Conservation (phyloP, 306 rosid species). For the Lathyrus tuberosus region DNA sequence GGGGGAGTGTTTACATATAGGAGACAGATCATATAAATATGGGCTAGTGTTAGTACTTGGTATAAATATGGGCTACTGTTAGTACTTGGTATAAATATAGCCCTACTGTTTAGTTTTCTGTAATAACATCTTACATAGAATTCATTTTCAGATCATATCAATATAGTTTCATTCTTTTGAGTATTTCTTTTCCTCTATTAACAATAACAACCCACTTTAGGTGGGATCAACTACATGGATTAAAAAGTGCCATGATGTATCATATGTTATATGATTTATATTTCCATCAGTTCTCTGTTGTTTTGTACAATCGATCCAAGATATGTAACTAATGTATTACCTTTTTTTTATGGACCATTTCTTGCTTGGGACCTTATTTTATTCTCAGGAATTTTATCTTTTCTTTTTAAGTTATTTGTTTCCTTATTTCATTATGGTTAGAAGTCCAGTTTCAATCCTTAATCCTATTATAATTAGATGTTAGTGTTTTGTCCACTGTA, state of each 20-base stretch:
- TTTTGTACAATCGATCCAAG: background rate
- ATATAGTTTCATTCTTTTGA: too few relatives aligned
- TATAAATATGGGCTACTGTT: too few relatives aligned
- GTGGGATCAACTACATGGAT: background rate
- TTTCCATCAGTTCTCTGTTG: background rate
- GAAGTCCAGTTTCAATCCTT: conserved; percentile 10
- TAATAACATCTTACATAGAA: too few relatives aligned
- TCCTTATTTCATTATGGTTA: conserved; percentile 14
- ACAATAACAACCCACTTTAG: too few relatives aligned
- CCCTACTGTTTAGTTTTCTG: too few relatives aligned
- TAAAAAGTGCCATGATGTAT: background rate
- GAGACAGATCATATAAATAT: too few relatives aligned
- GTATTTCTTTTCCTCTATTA: too few relatives aligned
- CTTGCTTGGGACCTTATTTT: conserved; percentile 21
- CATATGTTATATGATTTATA: background rate
- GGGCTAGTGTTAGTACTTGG: too few relatives aligned
- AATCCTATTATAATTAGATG: background rate
- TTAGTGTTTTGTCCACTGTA: background rate
- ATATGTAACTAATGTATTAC: background rate
- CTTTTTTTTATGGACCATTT: background rate
- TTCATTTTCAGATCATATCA: too few relatives aligned
- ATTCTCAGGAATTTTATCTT: background rate
- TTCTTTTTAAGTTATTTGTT: background rate
- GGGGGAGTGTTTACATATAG: too few relatives aligned
- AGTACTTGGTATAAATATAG: too few relatives aligned